These are phyloP conservation scores for Hypholoma sublateritium DNA, from an alignment of 768 basidiomycete species.

Conservation along the genomic window DNA sequence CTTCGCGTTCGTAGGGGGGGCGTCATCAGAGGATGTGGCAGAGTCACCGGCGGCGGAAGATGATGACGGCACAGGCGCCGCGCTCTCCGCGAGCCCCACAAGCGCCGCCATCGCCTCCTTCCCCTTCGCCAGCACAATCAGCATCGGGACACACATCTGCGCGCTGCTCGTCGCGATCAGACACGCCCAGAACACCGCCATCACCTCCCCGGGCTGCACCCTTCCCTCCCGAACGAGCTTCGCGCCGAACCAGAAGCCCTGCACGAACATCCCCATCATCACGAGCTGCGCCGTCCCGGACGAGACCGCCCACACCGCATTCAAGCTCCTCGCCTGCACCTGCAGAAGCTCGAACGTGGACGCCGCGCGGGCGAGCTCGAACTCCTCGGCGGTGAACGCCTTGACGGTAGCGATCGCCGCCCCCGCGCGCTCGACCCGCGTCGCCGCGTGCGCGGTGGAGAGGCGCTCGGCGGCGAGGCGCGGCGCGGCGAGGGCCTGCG, in stretches of 20 bases:
- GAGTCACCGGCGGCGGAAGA: too few relatives aligned
- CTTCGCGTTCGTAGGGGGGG: too few relatives aligned
- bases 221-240: conserved; percentile 82
- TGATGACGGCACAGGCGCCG: too few relatives aligned
- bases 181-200: conserved; percentile 99
- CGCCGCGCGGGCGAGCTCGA: conserved; percentile 45
- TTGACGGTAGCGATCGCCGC: conserved; percentile 87
- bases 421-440: conserved; percentile 75
- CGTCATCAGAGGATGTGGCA: conserved; percentile 38
- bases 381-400: conserved; percentile 76
- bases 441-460: conserved; percentile 69
- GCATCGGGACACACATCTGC: conserved; percentile 82
- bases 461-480: conserved; percentile 66
- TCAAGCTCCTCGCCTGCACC: conserved; percentile 49
- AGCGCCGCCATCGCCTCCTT: conserved; percentile 78
- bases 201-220: conserved; percentile 72
- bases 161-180: conserved; percentile 86
- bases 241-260: conserved; percentile 95
- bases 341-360: conserved; percentile 44
- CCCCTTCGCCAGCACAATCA: conserved; percentile 77
- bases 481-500: conserved; percentile 69
- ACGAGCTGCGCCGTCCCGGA: conserved; percentile 74
- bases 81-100: conserved; percentile 46
- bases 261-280: conserved; percentile 91
- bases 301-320: conserved; percentile 75